Percentiles rank a stretch among this genome's conserved stretches.
phyloP scores from a whole-genome alignment of 2,329 filamentous ascomycete species.

The Rhynchosporium secalis region DNA sequence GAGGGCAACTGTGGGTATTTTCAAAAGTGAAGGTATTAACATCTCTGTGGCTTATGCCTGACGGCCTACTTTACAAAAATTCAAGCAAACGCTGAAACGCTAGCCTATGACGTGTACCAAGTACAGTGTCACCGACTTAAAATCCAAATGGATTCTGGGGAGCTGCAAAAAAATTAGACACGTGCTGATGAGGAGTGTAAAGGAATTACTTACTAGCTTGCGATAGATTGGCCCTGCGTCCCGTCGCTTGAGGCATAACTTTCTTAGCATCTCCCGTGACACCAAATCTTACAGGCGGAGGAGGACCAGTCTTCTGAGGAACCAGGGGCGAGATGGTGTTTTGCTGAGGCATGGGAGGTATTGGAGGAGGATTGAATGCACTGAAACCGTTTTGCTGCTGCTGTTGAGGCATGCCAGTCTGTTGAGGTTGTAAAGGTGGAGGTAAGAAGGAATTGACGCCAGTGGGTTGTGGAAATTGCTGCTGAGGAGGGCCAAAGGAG shows the following conservation, averaged over 20 bases:
- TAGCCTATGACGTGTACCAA: conserved; percentile 26
- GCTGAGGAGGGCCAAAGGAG: conserved; percentile 43
- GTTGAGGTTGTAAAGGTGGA: conserved; percentile 59
- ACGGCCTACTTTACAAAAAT: conserved; percentile 37
- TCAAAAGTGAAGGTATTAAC: conserved; percentile 29
- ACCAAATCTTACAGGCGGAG: conserved; percentile 87
- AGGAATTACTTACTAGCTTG: conserved; percentile 82
- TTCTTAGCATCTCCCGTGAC: conserved; percentile 72
- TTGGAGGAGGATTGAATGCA: conserved; percentile 46
- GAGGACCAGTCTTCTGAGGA: conserved; percentile 80
- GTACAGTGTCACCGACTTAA: conserved; percentile 42
- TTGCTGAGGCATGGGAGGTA: conserved; percentile 54
- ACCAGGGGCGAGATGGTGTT: conserved; percentile 62
- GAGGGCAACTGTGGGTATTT: neutral
- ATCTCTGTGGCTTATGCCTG: conserved; percentile 31
- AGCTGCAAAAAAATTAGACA: conserved; percentile 46
- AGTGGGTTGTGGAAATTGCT: conserved; percentile 41
- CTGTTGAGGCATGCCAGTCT: conserved; percentile 50
- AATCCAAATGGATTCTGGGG: conserved; percentile 72
- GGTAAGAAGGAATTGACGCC: conserved; percentile 60
- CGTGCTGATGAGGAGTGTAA: conserved; percentile 5
- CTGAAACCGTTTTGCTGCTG: conserved; percentile 53
- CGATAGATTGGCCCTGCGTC: conserved; percentile 82
- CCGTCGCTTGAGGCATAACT: conserved; percentile 82
- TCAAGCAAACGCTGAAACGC: conserved; percentile 29